Evolutionary conservation across 371 early-diverging fungal species (phyloP).

Genomic region (Phascolomyces articulosus): DNA sequence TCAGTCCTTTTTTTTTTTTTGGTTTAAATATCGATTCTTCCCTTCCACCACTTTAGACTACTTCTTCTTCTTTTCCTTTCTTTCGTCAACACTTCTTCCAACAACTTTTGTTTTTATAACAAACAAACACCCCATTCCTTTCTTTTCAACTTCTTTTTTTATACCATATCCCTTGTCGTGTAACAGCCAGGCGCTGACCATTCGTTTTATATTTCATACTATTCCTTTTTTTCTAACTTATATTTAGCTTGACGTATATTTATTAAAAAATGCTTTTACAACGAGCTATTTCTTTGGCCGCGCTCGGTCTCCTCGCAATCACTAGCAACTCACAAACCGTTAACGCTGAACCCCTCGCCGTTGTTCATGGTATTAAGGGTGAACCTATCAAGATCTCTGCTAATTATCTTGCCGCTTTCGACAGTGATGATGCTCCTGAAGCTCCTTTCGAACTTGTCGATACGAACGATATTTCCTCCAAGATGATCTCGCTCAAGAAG

Average conservation of each 20-base stretch:
- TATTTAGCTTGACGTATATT: slow-evolving; percentile 9
- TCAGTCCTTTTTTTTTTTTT: no score
- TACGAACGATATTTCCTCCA: slow-evolving; percentile 10
- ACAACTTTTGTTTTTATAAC: slow-evolving; percentile 11
- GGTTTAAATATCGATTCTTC: no score
- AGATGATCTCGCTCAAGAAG: slow-evolving; percentile 23
- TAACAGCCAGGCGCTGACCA: slow-evolving; percentile 18
- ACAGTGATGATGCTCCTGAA: slow-evolving; percentile 21
- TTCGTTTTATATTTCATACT: slow-evolving; percentile 7
- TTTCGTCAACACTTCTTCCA: slow-evolving; percentile 12
- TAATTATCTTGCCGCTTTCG: slow-evolving; percentile 26
- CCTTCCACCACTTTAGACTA: neutral
- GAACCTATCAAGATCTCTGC: slow-evolving; percentile 19
- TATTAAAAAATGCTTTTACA: slow-evolving; percentile 20
- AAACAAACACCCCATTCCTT: slow-evolving; percentile 24
- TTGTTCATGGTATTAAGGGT: slow-evolving; percentile 19
- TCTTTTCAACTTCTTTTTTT: slow-evolving; percentile 17
- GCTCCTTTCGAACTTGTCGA: slow-evolving; percentile 29
- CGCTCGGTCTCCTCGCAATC: slow-evolving; percentile 26
- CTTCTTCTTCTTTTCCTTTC: slow-evolving; percentile 8
- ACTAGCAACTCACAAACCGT: slow-evolving; percentile 15
- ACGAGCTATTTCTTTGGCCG: slow-evolving; percentile 24
- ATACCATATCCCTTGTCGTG: slow-evolving; percentile 4
- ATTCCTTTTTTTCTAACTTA: slow-evolving; percentile 11
- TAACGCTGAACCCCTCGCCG: slow-evolving; percentile 11